A percentile compares a stretch with the other conserved stretches of the same genome.
phyloP scores from a whole-genome alignment of 2,329 filamentous ascomycete genomes.

The Cercospora sp. region DNA sequence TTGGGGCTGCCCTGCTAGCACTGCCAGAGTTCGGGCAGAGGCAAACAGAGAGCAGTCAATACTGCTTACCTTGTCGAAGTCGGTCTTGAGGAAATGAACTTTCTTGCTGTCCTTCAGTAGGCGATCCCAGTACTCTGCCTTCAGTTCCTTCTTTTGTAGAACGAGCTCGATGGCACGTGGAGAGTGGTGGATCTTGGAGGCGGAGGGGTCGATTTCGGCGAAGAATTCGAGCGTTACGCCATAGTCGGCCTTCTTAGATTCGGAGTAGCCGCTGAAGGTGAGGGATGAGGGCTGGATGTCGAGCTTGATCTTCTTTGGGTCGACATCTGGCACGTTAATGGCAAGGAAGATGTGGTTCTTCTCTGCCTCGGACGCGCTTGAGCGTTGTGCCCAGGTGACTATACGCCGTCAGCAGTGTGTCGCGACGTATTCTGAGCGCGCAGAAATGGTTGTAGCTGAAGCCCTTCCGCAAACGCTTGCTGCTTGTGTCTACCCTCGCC shows the following conservation, averaged over 20 bases:
- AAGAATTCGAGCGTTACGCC: slow-evolving; percentile 84
- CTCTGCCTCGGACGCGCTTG: slow-evolving; percentile 70
- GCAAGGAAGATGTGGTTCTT: slow-evolving; percentile 97
- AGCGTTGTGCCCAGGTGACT: slow-evolving; percentile 99
- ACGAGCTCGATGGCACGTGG: slow-evolving; percentile 85
- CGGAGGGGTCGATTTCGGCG: slow-evolving; percentile 81
- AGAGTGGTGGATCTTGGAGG: slow-evolving; percentile 86
- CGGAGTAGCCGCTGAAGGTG: slow-evolving; percentile 78
- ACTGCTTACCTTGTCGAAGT: slow-evolving; percentile 83
- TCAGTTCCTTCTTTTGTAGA: slow-evolving; percentile 94
- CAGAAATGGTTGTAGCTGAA: background rate
- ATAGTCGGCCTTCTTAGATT: slow-evolving; percentile 83
- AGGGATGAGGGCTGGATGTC: slow-evolving; percentile 76
- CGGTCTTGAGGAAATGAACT: slow-evolving; percentile 94
- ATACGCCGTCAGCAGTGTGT: slow-evolving; percentile 29
- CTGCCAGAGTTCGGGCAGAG: slow-evolving; percentile 9
- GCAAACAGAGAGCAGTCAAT: background rate
- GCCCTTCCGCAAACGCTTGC: background rate
- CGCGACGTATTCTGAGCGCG: background rate
- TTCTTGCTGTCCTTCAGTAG: slow-evolving; percentile 88
- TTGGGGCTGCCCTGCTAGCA: slow-evolving; percentile 10
- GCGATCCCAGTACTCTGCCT: slow-evolving; percentile 92
- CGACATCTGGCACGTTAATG: slow-evolving; percentile 83
- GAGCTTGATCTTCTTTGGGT: slow-evolving; percentile 72
- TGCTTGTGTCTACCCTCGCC: background rate